Evolutionary conservation across 192 early-diverging fungal genomes (phyloP).

Genomic region (Umbelopsis sp.): DNA sequence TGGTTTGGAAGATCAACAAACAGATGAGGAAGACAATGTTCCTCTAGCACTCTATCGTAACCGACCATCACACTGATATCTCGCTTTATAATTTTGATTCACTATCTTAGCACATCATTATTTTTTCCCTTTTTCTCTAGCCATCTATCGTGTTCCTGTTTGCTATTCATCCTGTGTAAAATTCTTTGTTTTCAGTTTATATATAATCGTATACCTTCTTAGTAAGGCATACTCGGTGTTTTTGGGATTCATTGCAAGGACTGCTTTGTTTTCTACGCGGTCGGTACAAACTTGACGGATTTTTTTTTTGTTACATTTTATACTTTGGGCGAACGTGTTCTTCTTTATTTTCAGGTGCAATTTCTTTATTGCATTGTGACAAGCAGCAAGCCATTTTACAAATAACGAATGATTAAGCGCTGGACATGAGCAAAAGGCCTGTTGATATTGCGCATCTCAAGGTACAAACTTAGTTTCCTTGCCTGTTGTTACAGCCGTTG

Average conservation of each 20-base stretch:
- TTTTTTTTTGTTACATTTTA: background rate
- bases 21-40: background rate
- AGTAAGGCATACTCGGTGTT: background rate
- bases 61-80: background rate
- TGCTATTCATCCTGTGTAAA: constrained; percentile 5
- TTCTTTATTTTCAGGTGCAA: background rate
- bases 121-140: background rate
- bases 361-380: background rate
- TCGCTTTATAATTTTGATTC: background rate
- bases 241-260: background rate
- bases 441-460: constrained; percentile 15
- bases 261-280: background rate
- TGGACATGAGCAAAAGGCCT: constrained; percentile 10
- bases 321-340: background rate
- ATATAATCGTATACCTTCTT: background rate
- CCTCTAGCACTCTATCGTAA: constrained; percentile 4
- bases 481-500: background rate
- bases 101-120: background rate
- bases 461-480: background rate
- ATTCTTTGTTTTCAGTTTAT: background rate
- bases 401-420: background rate
- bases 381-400: background rate
- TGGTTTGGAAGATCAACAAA: background rate
- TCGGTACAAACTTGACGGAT: background rate
- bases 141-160: background rate